phyloP scores from a whole-genome alignment of 78 protist genomes.

The Guillardia theta region DNA sequence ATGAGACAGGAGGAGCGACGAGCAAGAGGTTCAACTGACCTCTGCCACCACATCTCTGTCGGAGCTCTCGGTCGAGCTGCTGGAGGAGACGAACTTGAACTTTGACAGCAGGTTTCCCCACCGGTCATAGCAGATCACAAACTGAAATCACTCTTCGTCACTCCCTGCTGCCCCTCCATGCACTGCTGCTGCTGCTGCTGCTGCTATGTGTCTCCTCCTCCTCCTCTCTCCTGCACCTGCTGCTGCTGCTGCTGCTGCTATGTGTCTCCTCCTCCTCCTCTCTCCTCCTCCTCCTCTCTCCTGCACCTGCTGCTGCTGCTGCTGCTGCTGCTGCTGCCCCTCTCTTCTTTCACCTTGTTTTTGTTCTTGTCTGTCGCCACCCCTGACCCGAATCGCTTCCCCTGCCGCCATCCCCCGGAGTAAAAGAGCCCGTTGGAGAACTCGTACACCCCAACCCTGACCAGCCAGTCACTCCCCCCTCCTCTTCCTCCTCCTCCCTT shows the following conservation, averaged over 20 bases:
- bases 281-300: too few species aligned
- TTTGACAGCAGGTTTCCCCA: background rate
- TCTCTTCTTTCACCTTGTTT: background rate
- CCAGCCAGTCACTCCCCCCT: too few species aligned
- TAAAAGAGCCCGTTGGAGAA: background rate
- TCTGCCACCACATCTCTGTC: background rate
- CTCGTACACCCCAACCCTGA: background rate
- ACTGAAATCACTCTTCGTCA: too few species aligned
- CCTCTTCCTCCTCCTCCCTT: too few species aligned
- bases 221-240: too few species aligned
- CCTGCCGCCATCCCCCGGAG: conserved; percentile 5
- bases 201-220: too few species aligned
- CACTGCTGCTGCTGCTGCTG: too few species aligned
- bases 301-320: too few species aligned
- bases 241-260: too few species aligned
- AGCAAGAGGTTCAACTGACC: background rate
- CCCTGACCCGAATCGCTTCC: background rate
- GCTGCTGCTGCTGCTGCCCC: too few species aligned
- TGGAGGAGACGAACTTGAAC: background rate
- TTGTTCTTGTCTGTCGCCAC: background rate
- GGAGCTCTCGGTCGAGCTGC: background rate
- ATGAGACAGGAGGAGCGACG: background rate
- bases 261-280: too few species aligned
- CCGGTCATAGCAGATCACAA: background rate
- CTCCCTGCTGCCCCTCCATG: too few species aligned